These are phyloP conservation scores for Paracoccidioides lutzii DNA, from an alignment of 2,329 filamentous ascomycete genomes.

Conservation along the genomic window DNA sequence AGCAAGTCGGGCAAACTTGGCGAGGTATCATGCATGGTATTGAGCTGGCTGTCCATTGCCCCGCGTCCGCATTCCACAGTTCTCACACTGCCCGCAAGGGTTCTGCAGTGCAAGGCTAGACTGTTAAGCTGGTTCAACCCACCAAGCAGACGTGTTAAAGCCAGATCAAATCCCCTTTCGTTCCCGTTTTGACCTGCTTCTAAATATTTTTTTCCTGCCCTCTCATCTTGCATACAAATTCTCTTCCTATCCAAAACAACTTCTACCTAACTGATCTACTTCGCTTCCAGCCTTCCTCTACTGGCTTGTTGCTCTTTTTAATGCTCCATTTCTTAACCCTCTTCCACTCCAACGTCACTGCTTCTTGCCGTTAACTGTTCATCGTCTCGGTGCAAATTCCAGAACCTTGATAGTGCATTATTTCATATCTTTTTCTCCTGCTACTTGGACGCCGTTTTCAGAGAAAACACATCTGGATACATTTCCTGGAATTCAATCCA, in stretches of 20 bases:
- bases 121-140: conserved; percentile 2
- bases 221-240: not conserved
- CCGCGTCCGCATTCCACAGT: not conserved
- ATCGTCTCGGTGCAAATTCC: not conserved
- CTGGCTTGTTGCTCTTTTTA: not conserved
- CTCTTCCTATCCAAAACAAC: conserved; percentile 2
- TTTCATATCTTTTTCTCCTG: conserved; percentile 7
- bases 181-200: conserved; percentile 2
- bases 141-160: conserved; percentile 8
- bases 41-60: not conserved
- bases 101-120: not conserved
- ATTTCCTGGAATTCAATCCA: conserved; percentile 5
- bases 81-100: conserved; percentile 2
- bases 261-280: conserved; percentile 1
- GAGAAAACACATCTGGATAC: conserved; percentile 1
- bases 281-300: conserved; percentile 3
- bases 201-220: conserved; percentile 1
- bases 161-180: conserved; percentile 8
- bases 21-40: not conserved
- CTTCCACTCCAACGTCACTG: conserved; percentile 12
- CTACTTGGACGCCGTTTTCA: not conserved
- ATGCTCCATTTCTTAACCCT: conserved; percentile 10
- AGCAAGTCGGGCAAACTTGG: not conserved
- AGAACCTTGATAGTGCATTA: conserved; percentile 2
- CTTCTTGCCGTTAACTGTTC: not conserved